Evolutionary conservation across 805 yeast species (phyloP), one percentile per base, ranked within the genome.

Genomic region (Metschnikowia proteae): DNA sequence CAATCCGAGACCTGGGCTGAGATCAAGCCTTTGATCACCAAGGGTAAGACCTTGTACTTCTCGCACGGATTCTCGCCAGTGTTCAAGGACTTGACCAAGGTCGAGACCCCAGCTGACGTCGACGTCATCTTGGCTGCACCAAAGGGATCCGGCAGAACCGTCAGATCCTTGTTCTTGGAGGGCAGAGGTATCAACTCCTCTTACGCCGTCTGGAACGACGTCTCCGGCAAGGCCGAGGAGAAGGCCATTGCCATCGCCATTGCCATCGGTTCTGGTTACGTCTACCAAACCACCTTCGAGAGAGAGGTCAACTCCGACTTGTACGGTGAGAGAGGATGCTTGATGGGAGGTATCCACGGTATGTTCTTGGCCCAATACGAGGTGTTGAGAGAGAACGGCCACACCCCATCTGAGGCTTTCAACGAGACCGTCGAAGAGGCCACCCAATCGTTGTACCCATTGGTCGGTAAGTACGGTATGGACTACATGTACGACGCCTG

Each of bases 401-500:
- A 94, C 85, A 82, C 97, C 60, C 99, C 99, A 80, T 89, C 97
- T 54, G 99, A 94, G 82, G 98, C 99, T 65, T 94, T 94, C 91
- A 94, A 94, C 79, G 99, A 94, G 83, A 94, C 99, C 63, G 99
- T 94, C 62, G 99, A 94, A 83, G 99, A 94, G 81, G 99, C 99
- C 60, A 94, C 99, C 59, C 99, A 94, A 81, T 94, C 98, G 50
- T 82, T 94, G 67, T 94, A 94, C 88, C 99, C 99, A 77, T 85
- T 94, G 81, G 75, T 94, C 64, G 99, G 99, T 79, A 90, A 89
- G 78, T 88, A 94, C 83, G 99, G 99, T 80, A 94, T 94, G 99
- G 99, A 94, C 79, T 94, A 94, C 92, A 94, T 94, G 99, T 94
- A 94, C 84, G 98, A 94, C 72, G 99, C 99, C 66, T 94, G 99